Evolutionary conservation across 1,139 yeast genomes (phyloP).

Genomic region (Sugiyamaella paludigena): DNA sequence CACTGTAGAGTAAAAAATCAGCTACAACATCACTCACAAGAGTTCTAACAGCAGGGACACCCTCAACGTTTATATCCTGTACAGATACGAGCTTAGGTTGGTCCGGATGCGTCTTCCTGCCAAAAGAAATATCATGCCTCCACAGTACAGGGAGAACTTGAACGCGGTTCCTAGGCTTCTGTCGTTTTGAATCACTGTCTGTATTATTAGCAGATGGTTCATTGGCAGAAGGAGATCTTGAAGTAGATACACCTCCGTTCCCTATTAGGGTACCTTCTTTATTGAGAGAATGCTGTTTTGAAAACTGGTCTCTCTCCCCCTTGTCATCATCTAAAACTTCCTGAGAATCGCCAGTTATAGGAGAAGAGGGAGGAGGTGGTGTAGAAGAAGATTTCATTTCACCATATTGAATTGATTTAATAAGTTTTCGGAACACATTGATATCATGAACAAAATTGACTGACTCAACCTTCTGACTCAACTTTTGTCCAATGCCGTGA

Average conservation of each 20-base stretch:
- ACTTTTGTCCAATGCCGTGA: conserved; percentile 87
- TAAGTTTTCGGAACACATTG: conserved; percentile 62
- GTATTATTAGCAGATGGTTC: not conserved
- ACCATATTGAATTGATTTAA: conserved; percentile 52
- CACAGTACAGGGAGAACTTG: conserved; percentile 51
- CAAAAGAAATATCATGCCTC: conserved; percentile 33
- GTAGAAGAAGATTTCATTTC: conserved; percentile 32
- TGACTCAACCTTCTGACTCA: conserved; percentile 71
- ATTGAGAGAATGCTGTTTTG: not conserved
- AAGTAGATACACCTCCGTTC: not conserved
- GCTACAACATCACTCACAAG: conserved; percentile 80
- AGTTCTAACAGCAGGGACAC: conserved; percentile 70
- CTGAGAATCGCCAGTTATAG: conserved; percentile 6
- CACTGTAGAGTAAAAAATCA: conserved; percentile 80
- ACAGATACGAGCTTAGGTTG: conserved; percentile 49
- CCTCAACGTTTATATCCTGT: conserved; percentile 68
- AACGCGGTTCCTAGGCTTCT: conserved; percentile 45
- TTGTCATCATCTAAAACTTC: conserved; percentile 11
- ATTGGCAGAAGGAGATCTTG: not conserved
- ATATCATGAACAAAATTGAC: conserved; percentile 83
- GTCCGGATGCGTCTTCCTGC: conserved; percentile 12
- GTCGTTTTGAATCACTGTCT: not conserved
- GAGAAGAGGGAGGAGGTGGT: conserved; percentile 9
- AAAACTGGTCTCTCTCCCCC: too few species aligned
- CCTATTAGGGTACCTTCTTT: not conserved